Evolutionary conservation across 2,329 filamentous ascomycete species (phyloP), one percentile per base, ranked within the genome.

Genomic region (Phoma sp.): DNA sequence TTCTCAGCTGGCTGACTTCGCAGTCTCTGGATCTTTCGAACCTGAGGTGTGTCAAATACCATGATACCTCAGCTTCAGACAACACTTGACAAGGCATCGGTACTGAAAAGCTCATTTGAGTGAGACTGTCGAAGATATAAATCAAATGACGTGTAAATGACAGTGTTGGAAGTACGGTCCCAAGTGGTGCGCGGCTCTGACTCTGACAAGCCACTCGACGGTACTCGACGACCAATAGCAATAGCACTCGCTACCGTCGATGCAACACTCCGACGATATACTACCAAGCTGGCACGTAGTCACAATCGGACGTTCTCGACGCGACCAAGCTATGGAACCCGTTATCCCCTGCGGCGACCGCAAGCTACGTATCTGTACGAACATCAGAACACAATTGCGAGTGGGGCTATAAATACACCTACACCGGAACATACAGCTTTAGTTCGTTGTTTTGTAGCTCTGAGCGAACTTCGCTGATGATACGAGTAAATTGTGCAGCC

Each of bases 341-440:
- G 12, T 46, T 21, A 50, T 36, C 36, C 32, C 29, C 62, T 68
- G 32, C 70, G 68, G 24, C 70, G 69, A 21, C 71, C 72, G 50
- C 67, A 71, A n/a, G 69, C 73, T 43, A 74, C 63, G 45, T 70
- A 72, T 10, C 69, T 71, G 22, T 21, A 21, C 24, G 35, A 51
- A 22, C 38, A 51, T 70, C 52, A 68, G 57, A 43, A 10, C 6
- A 15, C 12, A 4, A 31, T 15, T 31, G 29, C 10, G 12, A 31
- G 29, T 13, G 19, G 27, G 13, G 12, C 4, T 21, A 8, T 6
- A 13, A 21, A 3, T 13, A 15, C 24, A 64, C 72, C 70, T 57
- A 75, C 74, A 76, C 59, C 2, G 72, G 68, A 13, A 76, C 68
- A 50, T 76, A 76, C 3, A 76, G 57, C 44, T 71, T 73, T 51